phyloP scores from a whole-genome alignment of 345 rosid genomes.

The Turnera subulata region DNA sequence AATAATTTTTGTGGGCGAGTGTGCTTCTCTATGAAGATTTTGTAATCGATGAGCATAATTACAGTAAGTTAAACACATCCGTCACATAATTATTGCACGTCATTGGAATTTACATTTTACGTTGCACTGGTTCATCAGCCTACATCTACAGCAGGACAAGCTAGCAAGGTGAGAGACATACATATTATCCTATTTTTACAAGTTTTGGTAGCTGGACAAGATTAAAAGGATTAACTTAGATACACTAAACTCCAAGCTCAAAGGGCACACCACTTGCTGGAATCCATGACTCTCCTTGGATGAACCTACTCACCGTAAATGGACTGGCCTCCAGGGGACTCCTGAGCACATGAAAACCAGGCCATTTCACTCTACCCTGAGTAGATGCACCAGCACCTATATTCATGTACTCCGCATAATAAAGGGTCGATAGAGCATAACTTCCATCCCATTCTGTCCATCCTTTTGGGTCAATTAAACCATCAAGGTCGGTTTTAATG shows the following conservation, averaged over 20 bases:
- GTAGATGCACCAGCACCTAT: slow-evolving; percentile 43
- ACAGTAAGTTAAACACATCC: too few relatives aligned
- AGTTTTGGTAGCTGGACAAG: too few relatives aligned
- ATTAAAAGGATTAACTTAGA: too few relatives aligned
- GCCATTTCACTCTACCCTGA: slow-evolving; percentile 48
- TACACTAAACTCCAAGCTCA: slow-evolving; percentile 28
- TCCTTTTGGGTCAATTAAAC: slow-evolving; percentile 52
- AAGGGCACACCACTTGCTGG: slow-evolving; percentile 60
- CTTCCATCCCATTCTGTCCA: slow-evolving; percentile 58
- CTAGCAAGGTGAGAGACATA: too few relatives aligned
- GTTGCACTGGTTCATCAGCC: too few relatives aligned
- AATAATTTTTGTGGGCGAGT: too few relatives aligned
- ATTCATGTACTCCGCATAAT: slow-evolving; percentile 62
- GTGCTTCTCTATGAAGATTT: too few relatives aligned
- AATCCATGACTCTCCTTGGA: slow-evolving; percentile 67
- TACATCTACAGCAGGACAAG: too few relatives aligned
- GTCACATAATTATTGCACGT: too few relatives aligned
- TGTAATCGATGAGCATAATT: too few relatives aligned
- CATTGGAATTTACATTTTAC: too few relatives aligned
- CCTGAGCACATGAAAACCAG: slow-evolving; percentile 57
- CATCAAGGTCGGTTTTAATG: slow-evolving; percentile 31
- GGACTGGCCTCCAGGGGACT: slow-evolving; percentile 34
- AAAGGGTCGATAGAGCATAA: slow-evolving; percentile 51
- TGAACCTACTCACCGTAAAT: slow-evolving; percentile 39
- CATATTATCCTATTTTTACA: too few relatives aligned